These are phyloP conservation scores for Fraxinus pennsylvanica DNA, from an alignment of 257 asterid species.

Conservation along the genomic window DNA sequence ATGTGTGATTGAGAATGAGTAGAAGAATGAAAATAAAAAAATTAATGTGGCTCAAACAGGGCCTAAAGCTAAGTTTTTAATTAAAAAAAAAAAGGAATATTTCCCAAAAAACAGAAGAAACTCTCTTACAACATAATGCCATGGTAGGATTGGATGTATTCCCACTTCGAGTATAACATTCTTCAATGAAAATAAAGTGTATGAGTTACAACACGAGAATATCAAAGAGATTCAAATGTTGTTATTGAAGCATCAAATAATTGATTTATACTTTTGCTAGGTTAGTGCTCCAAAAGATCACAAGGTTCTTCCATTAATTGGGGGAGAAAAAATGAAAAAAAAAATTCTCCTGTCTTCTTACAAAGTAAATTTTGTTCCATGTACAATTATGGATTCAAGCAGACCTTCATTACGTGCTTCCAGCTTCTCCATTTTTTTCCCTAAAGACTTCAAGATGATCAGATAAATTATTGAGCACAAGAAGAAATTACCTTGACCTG, in stretches of 20 bases:
- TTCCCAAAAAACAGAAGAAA: not conserved
- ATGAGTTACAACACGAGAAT: not conserved
- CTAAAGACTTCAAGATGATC: not conserved
- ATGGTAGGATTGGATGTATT: not conserved
- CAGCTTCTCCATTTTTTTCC: constrained; percentile 8
- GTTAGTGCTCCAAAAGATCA: not conserved
- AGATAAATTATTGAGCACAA: not conserved
- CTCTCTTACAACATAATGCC: not conserved
- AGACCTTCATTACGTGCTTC: not conserved
- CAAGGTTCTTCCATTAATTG: constrained; percentile 5
- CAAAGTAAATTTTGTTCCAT: not conserved
- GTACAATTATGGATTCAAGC: constrained; percentile 40
- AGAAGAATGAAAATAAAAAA: too few species aligned
- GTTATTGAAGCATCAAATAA: not conserved
- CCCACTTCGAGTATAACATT: not conserved
- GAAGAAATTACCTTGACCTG: constrained; percentile 4
- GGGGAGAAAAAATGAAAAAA: not conserved
- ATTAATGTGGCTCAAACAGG: too few species aligned
- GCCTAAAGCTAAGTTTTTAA: not conserved
- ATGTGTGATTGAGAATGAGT: too few species aligned
- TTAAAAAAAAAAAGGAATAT: not conserved
- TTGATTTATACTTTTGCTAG: not conserved
- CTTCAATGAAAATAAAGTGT: not conserved
- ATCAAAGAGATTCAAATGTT: not conserved
- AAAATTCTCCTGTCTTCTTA: not conserved